phyloP scores from a whole-genome alignment of 164 flowering plant genomes.

The Stephania yunnanensis region DNA sequence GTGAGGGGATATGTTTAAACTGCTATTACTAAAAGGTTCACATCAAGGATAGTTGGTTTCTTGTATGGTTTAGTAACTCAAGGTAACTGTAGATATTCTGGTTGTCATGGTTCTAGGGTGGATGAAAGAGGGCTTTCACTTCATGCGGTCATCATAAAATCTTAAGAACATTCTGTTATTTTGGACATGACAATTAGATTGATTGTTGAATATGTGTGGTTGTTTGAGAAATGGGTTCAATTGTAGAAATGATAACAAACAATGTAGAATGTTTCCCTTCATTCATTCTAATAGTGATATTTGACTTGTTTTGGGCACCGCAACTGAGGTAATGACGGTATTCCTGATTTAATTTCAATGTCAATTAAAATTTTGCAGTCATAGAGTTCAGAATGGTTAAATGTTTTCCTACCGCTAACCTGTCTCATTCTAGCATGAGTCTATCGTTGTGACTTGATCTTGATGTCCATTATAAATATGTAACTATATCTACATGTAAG shows the following conservation, averaged over 20 bases:
- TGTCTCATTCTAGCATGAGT: neutral
- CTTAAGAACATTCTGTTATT: neutral
- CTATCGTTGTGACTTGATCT: neutral
- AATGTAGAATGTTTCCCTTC: too few relatives aligned
- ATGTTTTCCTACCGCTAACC: neutral
- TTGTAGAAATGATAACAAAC: too few relatives aligned
- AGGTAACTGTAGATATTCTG: neutral
- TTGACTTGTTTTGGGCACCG: too few relatives aligned
- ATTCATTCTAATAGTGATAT: too few relatives aligned
- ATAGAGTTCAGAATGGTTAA: neutral
- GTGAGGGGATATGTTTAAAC: neutral
- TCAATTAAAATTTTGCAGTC: neutral
- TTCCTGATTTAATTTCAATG: too few relatives aligned
- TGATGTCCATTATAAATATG: neutral
- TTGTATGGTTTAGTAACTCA: neutral
- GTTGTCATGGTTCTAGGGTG: neutral
- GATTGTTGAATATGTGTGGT: neutral
- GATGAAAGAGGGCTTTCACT: neutral
- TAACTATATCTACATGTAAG: neutral
- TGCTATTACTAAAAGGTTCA: too few relatives aligned
- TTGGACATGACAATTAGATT: neutral
- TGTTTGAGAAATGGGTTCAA: too few relatives aligned
- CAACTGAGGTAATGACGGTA: too few relatives aligned
- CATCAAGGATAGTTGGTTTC: neutral
- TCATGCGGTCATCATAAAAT: neutral